Evolutionary conservation across 164 flowering plant species (phyloP).

Genomic region (Magnolia sinica): DNA sequence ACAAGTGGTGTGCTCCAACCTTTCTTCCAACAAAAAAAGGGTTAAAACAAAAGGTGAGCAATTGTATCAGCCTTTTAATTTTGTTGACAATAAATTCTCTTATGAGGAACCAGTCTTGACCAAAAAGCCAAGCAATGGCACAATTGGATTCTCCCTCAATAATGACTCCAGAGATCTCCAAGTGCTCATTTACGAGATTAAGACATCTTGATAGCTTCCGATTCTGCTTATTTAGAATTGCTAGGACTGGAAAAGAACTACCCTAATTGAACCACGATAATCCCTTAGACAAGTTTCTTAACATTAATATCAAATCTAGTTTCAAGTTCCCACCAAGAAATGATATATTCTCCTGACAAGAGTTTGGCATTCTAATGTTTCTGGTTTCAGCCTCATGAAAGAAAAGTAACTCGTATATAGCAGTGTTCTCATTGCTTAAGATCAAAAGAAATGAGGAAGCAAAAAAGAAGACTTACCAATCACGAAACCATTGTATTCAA

Average conservation of each 20-base stretch:
- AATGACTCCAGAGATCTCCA: too few species aligned
- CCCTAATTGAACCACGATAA: not conserved
- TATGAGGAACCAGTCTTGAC: too few species aligned
- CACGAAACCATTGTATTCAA: slow-evolving; percentile 81
- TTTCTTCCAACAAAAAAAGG: too few species aligned
- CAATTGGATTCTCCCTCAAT: too few species aligned
- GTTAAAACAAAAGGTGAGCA: too few species aligned
- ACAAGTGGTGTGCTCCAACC: too few species aligned
- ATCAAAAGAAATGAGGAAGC: not conserved
- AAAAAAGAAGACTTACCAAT: slow-evolving; percentile 49
- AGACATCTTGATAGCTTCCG: not conserved
- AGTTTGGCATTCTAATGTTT: not conserved
- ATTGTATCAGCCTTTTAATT: too few species aligned
- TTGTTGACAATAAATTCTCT: too few species aligned
- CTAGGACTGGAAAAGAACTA: not conserved
- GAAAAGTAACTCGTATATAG: not conserved
- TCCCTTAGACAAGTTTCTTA: not conserved
- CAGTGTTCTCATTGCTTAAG: not conserved
- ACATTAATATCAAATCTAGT: not conserved
- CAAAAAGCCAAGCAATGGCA: too few species aligned
- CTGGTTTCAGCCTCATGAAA: not conserved
- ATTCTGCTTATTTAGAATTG: not conserved
- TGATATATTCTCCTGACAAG: not conserved
- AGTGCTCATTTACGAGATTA: too few species aligned
- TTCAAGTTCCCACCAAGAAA: not conserved